phyloP scores from a whole-genome alignment of 352 stramenopile genomes.

The Blastocystis hominis region DNA sequence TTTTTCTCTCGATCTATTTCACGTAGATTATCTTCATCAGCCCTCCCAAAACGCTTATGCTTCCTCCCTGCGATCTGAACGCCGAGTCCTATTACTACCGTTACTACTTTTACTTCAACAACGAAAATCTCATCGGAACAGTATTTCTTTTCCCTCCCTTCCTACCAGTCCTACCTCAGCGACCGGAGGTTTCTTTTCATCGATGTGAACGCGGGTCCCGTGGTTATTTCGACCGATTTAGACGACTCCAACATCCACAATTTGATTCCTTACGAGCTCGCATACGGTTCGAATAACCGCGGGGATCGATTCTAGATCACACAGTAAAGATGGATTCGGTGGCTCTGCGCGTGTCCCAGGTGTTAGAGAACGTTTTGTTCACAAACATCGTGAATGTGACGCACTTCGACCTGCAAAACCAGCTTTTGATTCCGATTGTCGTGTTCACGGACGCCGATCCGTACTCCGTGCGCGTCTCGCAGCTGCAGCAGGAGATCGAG shows the following conservation, averaged over 20 bases:
- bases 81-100: conserved; percentile 46
- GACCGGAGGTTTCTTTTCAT: conserved; percentile 3
- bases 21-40: conserved; percentile 42
- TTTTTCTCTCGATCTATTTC: not conserved
- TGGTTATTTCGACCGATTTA: not conserved
- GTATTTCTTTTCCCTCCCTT: not conserved
- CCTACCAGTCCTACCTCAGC: not conserved
- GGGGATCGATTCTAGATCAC: not conserved
- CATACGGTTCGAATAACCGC: not conserved
- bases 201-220: not conserved
- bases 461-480: not conserved
- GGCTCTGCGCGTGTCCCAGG: not conserved
- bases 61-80: not conserved
- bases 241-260: conserved; percentile 51
- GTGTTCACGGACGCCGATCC: not conserved
- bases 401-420: not conserved
- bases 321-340: conserved; percentile 9
- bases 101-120: conserved; percentile 37
- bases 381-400: conserved; percentile 41
- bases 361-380: conserved; percentile 28
- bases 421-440: conserved; percentile 1
- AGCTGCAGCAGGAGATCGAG: conserved; percentile 32
- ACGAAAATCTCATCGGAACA: conserved; percentile 34
- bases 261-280: not conserved
- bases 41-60: conserved; percentile 29